Base-by-base conservation (phyloP, 1,139 yeast genomes). In the Zygotorulaspora mrakii region DNA sequence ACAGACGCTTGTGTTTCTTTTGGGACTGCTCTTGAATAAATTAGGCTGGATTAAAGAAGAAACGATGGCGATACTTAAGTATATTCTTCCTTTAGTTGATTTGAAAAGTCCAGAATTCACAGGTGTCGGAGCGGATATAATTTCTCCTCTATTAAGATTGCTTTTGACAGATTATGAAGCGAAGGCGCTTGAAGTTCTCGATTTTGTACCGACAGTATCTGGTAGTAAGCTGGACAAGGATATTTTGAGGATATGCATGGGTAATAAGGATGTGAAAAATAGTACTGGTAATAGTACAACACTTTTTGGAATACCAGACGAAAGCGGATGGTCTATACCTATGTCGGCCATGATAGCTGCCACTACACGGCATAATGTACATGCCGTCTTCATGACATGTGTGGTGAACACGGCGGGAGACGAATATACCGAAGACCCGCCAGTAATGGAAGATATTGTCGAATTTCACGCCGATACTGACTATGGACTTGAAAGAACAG, bases 311-410 rank as follows among this genome's bases (percentile, higher is more conserved):
- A 81, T 89, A 16, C 98, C 98, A 0, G 96, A 88, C 45, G 95
- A 86, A n/a, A 80, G 82, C 57, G 99, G 99, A 1, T 94, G 99
- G 99, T 82, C 96, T 0, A 80, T 94, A 35, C 95, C 97, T 2
- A 83, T 85, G 91, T 96, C 97, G 0, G 85, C 89, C 0, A 78
- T 85, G 24, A 82, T 94, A 0, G 87, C 96, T 0, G 82, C 94
- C 0, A 76, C 83, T 9, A 86, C 97, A 0, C 70, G 97, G 49
- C 86, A 85, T 58, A 91, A 94, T 57, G 95, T 94, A 1, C 97
- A 91, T 62, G 89, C 97, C 0, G 98, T 91, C 2, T 91, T 86
- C 58, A 80, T 89, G 23, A 86, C 96, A 0, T 89, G 96, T 58
- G 51, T 67, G 21, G 59, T 57, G 29, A 58, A 51, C 18, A 43